Percentiles rank a stretch among this genome's conserved stretches.
Conservation (phyloP, 2,329 filamentous ascomycete genomes). For the Cadophora sp. region DNA sequence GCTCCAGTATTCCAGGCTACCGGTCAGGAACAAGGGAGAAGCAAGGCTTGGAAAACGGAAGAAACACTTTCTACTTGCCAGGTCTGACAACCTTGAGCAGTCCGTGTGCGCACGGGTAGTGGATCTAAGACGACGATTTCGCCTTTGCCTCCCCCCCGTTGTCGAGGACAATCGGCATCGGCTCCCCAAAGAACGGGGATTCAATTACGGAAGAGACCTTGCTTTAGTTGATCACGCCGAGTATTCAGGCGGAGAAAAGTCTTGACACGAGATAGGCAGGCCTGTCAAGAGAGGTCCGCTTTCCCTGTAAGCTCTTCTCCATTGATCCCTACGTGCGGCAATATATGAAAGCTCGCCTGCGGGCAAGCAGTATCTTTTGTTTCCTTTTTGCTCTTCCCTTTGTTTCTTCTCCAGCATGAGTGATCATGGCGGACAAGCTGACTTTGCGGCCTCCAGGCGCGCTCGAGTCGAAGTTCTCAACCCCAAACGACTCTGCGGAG, state of each 20-base stretch:
- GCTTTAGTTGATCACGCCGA: slow-evolving; percentile 30
- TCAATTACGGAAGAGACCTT: slow-evolving; percentile 31
- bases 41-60: slow-evolving; percentile 4
- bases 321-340: slow-evolving; percentile 12
- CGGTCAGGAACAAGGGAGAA: slow-evolving; percentile 8
- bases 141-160: slow-evolving; percentile 17
- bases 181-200: slow-evolving; percentile 29
- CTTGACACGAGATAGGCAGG: slow-evolving; percentile 35
- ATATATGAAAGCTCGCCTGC: slow-evolving; percentile 28
- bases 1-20: slow-evolving; percentile 12
- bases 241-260: slow-evolving; percentile 29
- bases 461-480: slow-evolving; percentile 40
- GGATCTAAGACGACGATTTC: slow-evolving; percentile 16
- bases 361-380: slow-evolving; percentile 23
- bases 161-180: slow-evolving; percentile 15
- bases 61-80: background rate
- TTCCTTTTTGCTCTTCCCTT: slow-evolving; percentile 19
- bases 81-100: slow-evolving; percentile 5
- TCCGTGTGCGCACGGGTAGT: slow-evolving; percentile 9
- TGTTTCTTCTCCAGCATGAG: slow-evolving; percentile 37
- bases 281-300: slow-evolving; percentile 23
- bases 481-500: slow-evolving; percentile 36
- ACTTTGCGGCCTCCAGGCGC: slow-evolving; percentile 42
- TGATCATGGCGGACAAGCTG: slow-evolving; percentile 44
- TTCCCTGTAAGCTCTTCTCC: slow-evolving; percentile 28